A percentile compares a stretch with the other conserved stretches of the same genome.
Evolutionary conservation across 768 basidiomycete species (phyloP).

Genomic region (Lentinus brumalis): DNA sequence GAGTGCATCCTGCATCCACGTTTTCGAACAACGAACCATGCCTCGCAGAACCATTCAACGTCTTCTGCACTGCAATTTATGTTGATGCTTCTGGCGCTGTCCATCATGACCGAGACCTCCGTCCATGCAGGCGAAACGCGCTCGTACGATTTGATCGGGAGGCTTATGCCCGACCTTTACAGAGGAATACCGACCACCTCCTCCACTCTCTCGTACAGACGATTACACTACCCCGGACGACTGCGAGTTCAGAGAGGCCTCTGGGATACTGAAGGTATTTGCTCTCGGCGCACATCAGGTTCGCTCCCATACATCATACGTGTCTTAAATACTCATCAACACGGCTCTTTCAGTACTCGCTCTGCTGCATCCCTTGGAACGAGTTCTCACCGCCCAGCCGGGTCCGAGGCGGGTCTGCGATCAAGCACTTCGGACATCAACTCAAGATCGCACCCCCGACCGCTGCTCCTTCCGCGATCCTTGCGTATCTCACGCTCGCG

Average conservation of each 20-base stretch:
- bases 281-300: conserved; percentile 69
- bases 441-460: conserved; percentile 57
- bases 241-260: conserved; percentile 43
- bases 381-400: conserved; percentile 46
- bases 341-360: conserved; percentile 51
- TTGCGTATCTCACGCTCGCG: conserved; percentile 63
- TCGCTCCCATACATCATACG: conserved; percentile 33
- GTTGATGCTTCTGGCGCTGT: no score
- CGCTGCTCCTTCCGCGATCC: conserved; percentile 70
- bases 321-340: neutral
- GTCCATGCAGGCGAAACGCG: no score
- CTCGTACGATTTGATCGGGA: no score
- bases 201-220: conserved; percentile 11
- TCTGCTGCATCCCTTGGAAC: conserved; percentile 60
- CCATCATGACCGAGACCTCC: no score
- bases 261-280: conserved; percentile 56
- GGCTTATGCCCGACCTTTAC: neutral
- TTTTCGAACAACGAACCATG: no score
- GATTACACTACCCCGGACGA: conserved; percentile 45
- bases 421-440: conserved; percentile 23
- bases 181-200: neutral
- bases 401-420: conserved; percentile 18
- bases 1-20: no score
- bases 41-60: no score
- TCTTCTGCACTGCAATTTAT: no score